Percentiles rank a stretch among this genome's conserved stretches.
These are phyloP conservation scores for Gonapodya sp. DNA, from an alignment of 192 early-diverging fungal genomes.

Conservation along the genomic window DNA sequence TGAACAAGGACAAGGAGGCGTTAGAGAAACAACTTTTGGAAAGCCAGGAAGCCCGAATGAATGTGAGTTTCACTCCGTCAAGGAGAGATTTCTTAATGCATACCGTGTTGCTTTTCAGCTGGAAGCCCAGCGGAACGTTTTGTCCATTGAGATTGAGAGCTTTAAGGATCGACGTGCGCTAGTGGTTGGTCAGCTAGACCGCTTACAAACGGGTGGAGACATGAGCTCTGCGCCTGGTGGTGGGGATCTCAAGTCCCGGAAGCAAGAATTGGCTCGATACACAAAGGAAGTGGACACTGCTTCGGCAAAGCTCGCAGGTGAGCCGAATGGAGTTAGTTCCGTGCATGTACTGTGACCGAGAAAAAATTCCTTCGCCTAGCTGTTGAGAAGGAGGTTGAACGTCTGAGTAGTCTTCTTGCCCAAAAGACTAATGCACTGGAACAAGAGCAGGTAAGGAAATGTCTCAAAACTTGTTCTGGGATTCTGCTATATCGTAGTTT, in stretches of 20 bases:
- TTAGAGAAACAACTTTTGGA: slow-evolving; percentile 45
- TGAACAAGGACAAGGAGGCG: slow-evolving; percentile 39
- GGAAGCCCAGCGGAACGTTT: slow-evolving; percentile 56
- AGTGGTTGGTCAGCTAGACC: neutral
- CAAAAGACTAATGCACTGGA: neutral
- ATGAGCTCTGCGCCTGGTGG: neutral
- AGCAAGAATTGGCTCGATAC: neutral
- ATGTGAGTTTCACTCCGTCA: slow-evolving; percentile 31
- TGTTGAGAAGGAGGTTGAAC: neutral
- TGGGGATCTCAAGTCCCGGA: neutral
- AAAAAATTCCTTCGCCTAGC: neutral
- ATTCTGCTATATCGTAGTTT: neutral
- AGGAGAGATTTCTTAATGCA: neutral
- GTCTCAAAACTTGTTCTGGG: neutral
- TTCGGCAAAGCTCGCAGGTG: neutral
- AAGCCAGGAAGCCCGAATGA: slow-evolving; percentile 38
- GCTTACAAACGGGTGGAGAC: neutral
- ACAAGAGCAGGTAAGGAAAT: neutral
- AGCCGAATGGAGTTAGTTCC: too few species aligned
- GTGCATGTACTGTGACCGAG: too few species aligned
- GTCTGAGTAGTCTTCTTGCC: neutral
- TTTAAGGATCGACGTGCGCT: neutral
- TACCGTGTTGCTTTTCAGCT: slow-evolving; percentile 33
- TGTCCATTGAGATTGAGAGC: slow-evolving; percentile 58
- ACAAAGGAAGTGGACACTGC: neutral